phyloP scores from a whole-genome alignment of 2,329 filamentous ascomycete species.

The Ophiostoma ips region DNA sequence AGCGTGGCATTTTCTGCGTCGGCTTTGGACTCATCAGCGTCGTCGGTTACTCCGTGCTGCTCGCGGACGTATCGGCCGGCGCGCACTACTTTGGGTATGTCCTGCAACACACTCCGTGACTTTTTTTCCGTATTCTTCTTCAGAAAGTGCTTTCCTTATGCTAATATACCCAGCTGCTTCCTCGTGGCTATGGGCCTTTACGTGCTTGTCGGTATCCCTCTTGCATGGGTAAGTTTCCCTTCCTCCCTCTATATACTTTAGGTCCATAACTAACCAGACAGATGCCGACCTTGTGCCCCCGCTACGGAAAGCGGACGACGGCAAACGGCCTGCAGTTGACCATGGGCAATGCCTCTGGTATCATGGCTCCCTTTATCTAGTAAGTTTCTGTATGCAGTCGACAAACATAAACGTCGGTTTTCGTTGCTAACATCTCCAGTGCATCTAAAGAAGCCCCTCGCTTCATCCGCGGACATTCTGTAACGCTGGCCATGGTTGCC shows the following conservation, averaged over 20 bases:
- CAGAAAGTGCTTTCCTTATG: neutral
- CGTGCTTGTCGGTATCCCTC: neutral
- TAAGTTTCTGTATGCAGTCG: no score
- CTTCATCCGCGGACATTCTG: neutral
- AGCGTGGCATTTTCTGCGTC: neutral
- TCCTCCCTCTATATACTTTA: neutral
- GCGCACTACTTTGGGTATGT: conserved; percentile 2
- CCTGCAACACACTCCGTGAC: no score
- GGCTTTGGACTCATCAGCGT: neutral
- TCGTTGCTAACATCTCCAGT: no score
- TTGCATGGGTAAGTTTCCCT: neutral
- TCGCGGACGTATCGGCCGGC: neutral
- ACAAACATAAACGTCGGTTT: no score
- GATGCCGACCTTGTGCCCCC: neutral
- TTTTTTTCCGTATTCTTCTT: neutral
- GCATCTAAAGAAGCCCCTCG: neutral
- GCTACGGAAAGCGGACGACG: neutral
- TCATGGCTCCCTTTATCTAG: neutral
- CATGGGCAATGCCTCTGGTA: neutral
- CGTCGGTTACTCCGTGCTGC: conserved; percentile 8
- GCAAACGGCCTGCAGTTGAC: neutral
- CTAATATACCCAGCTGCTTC: neutral
- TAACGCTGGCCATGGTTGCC: neutral
- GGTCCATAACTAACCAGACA: neutral
- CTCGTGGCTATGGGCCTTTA: neutral